Evolutionary conservation across 352 stramenopile species (phyloP), one percentile per base, ranked within the genome.

Genomic region (Pythium chondricola): DNA sequence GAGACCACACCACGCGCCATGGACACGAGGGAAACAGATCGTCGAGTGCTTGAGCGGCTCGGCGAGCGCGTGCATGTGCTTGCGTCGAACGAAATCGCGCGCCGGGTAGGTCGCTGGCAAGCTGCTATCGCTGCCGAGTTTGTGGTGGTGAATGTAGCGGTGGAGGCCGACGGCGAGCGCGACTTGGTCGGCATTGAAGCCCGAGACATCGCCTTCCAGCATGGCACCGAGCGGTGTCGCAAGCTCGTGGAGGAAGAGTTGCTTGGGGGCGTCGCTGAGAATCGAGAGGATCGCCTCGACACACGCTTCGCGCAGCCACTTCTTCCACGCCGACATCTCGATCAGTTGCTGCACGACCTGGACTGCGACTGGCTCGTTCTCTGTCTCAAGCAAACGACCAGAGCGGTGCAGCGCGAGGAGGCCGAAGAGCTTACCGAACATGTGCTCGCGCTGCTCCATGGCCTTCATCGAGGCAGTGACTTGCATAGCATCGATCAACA

Each of bases 391-490:
- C 25, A 96, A 56, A 6, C 84, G 67, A 10, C 75, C 79, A 7
- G 78, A 93, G 44, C 82, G 78, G 37, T 88, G 70, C 45, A 97
- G 45, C 17, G 85, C 83, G 41, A 95, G 67, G 46, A 95, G 65
- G 5, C 85, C 87, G 45, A 96, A 95, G 18, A 96, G 65, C 16
- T 85, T 83, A 16, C 88, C 88, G 55, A 97, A 94, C 74, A 95
- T 84, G 69, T 93, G 77, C 51, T 97, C 88, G 43, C 88, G 75
- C 68, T 97, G 85, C 56, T 97, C 88, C 76, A 93, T 91, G 48
- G 82, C 81, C 58, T 95, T 96, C 80, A 96, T 93, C 48, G 68
- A 82, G 40, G 63, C 69, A 38, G 76, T 74, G 25, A 90, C 65
- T 55, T 93, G 65, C 80, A 94, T 95, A 45, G 83, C 63, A 4